Percentiles rank a stretch among this genome's conserved stretches.
phyloP scores from a whole-genome alignment of 805 yeast species.

The Metschnikowia continentalis region DNA sequence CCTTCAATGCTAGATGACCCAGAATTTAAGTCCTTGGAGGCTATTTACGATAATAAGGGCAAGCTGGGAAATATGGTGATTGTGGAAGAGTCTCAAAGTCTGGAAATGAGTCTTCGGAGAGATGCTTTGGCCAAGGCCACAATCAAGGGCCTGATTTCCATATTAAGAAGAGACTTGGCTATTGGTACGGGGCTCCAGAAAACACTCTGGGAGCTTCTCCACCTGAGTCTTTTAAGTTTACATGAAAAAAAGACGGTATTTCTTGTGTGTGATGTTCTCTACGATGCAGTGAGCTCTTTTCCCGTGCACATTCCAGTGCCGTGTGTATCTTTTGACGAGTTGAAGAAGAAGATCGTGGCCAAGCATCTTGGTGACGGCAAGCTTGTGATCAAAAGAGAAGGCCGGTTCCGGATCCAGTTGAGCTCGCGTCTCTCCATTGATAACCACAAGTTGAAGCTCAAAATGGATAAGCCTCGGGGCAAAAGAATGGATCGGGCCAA shows the following conservation, averaged over 20 bases:
- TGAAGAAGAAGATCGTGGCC: slow-evolving; percentile 57
- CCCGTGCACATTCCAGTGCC: slow-evolving; percentile 66
- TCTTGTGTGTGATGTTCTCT: slow-evolving; percentile 62
- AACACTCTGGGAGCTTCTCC: slow-evolving; percentile 67
- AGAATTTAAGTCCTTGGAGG: slow-evolving; percentile 46
- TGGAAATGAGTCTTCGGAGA: slow-evolving; percentile 48
- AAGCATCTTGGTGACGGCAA: slow-evolving; percentile 48
- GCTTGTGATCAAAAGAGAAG: slow-evolving; percentile 59
- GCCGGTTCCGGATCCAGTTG: slow-evolving; percentile 51
- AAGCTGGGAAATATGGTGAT: slow-evolving; percentile 44
- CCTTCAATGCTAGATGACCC: slow-evolving; percentile 59
- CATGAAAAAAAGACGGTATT: slow-evolving; percentile 59
- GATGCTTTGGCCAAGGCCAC: slow-evolving; percentile 64
- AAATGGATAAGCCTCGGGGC: background rate
- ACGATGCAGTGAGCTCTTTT: slow-evolving; percentile 55
- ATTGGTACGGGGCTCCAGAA: slow-evolving; percentile 53
- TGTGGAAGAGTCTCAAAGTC: slow-evolving; percentile 49
- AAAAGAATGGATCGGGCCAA: background rate
- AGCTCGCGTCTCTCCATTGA: slow-evolving; percentile 6
- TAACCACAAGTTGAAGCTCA: background rate
- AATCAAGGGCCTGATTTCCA: slow-evolving; percentile 59
- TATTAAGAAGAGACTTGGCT: slow-evolving; percentile 56
- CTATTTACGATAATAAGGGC: slow-evolving; percentile 17
- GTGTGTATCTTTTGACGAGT: slow-evolving; percentile 42
- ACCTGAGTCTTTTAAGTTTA: slow-evolving; percentile 55